Base-by-base conservation (phyloP, 805 yeast genomes). In the Ogataea paradorogensis region DNA sequence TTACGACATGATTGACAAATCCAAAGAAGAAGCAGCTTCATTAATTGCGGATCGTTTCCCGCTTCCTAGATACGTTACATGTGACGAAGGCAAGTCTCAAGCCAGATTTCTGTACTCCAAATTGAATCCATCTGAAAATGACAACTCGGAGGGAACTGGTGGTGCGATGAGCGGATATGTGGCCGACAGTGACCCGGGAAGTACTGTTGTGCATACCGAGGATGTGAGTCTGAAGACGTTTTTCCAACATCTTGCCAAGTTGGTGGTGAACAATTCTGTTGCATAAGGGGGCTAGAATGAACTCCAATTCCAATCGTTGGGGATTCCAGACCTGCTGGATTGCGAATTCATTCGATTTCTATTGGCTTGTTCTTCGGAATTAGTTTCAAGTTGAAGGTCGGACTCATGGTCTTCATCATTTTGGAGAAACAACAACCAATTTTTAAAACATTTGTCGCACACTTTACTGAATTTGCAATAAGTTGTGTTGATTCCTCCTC, bases 31-130 rank as follows among this genome's bases (percentile, higher is more conserved):
- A 65, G 98, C 98, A 15, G 91, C 95, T 6, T 88, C 84, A 53
- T 72, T 95, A 49, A 78, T 93, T 55, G 78, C 84, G 27, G 98
- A 93, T 60, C 78, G 99, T 60, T 91, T 88, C 80, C 99, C 99
- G 54, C 73, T 93, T 58, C 99, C 99, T 33, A 79, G 99, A 66
- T 93, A 91, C 59, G 90, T 93, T 53, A 96, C 91, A 55, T 88
- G 96, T 44, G 97, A 91, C 61, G 97, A 91, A 55, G 98, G 99
- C 55, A 97, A 96, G 40, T 90, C 97, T 11, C 99, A 93, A 68
- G 97, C 98, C 2, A 82, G 99, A 67, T 93, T 93, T 74, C 74
- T 93, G 65, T 80, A 88, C 65, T 87, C 97, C 21, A 93, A 89
- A 67, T 78, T 93, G 63, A 93, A 95, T 64, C 99, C 99, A 28